Conservation (phyloP, 352 stramenopile genomes). For the Pythium pyrilobum region DNA sequence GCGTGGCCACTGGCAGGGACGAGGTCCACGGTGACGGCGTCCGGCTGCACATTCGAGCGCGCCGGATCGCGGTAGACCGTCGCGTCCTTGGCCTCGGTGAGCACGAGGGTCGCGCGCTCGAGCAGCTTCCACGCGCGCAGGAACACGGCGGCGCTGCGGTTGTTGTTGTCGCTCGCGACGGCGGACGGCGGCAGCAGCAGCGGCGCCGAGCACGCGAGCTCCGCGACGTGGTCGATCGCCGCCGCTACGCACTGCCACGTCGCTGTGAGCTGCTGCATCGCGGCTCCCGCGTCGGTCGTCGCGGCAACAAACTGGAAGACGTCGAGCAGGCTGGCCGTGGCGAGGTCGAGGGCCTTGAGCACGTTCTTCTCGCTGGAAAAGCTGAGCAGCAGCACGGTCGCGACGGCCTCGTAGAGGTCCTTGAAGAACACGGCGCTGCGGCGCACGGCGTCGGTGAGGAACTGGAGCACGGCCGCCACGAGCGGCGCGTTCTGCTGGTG, state of each 20-base stretch:
- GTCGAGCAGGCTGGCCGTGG: constrained; percentile 27
- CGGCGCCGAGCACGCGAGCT: constrained; percentile 32
- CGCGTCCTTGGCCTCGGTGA: constrained; percentile 43
- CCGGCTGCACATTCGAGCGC: constrained; percentile 70
- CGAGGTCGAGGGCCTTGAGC: constrained; percentile 42
- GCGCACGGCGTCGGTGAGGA: constrained; percentile 32
- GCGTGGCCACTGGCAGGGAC: constrained; percentile 19
- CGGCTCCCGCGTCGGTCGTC: constrained; percentile 1
- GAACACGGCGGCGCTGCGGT: constrained; percentile 49
- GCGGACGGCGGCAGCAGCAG: constrained; percentile 7
- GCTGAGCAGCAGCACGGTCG: constrained; percentile 60
- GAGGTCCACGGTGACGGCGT: constrained; percentile 54
- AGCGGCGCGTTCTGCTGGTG: constrained; percentile 61
- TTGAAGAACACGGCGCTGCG: constrained; percentile 19
- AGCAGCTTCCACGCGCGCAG: constrained; percentile 56
- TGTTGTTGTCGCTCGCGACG: constrained; percentile 24
- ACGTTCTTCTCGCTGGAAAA: constrained; percentile 76
- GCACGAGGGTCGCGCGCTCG: constrained; percentile 46
- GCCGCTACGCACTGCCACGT: constrained; percentile 35
- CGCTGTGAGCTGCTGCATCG: constrained; percentile 1
- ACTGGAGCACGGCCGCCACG: constrained; percentile 43
- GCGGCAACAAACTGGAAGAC: constrained; percentile 36
- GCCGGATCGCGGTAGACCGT: constrained; percentile 67
- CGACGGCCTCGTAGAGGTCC: constrained; percentile 45
- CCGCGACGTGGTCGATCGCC: constrained; percentile 36